phyloP scores from a whole-genome alignment of 2,329 filamentous ascomycete species.

The Pestalotiopsis sp. region DNA sequence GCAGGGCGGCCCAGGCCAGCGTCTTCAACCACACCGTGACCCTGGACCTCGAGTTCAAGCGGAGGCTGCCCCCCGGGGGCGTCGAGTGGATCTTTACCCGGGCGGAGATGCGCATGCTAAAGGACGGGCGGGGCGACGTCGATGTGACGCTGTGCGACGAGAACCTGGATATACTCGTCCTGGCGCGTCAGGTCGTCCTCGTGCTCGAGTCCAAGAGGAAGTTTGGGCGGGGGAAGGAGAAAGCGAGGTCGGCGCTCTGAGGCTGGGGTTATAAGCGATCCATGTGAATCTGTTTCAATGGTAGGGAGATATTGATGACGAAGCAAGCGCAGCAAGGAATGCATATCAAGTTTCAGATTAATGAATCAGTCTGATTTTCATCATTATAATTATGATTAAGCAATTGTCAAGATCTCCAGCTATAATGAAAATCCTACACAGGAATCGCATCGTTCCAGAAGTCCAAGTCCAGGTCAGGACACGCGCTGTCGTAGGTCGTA shows the following conservation, averaged over 20 bases:
- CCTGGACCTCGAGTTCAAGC: constrained; percentile 25
- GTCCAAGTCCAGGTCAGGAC: not conserved
- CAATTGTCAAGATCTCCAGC: not conserved
- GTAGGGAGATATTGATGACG: too few relatives aligned
- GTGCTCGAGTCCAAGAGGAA: constrained; percentile 17
- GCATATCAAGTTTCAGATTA: too few relatives aligned
- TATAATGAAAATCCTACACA: not conserved
- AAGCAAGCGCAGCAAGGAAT: too few relatives aligned
- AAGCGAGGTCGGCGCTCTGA: not conserved
- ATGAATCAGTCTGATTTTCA: too few relatives aligned
- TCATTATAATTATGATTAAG: too few relatives aligned
- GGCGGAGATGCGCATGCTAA: constrained; percentile 18
- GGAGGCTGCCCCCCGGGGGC: constrained; percentile 18
- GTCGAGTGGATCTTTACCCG: constrained; percentile 21
- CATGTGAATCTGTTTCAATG: too few relatives aligned
- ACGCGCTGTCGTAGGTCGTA: not conserved
- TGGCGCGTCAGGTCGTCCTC: constrained; percentile 15
- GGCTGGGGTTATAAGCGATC: not conserved
- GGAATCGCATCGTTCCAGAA: constrained; percentile 6
- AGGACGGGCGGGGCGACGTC: constrained; percentile 21
- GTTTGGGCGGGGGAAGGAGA: constrained; percentile 2
- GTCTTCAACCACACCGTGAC: constrained; percentile 18
- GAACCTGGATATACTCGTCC: constrained; percentile 19
- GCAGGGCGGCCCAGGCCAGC: constrained; percentile 11
- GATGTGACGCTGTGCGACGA: constrained; percentile 21